Conservation (phyloP, 495 filamentous ascomycete genomes). For the Penicillium bovifimosum region DNA sequence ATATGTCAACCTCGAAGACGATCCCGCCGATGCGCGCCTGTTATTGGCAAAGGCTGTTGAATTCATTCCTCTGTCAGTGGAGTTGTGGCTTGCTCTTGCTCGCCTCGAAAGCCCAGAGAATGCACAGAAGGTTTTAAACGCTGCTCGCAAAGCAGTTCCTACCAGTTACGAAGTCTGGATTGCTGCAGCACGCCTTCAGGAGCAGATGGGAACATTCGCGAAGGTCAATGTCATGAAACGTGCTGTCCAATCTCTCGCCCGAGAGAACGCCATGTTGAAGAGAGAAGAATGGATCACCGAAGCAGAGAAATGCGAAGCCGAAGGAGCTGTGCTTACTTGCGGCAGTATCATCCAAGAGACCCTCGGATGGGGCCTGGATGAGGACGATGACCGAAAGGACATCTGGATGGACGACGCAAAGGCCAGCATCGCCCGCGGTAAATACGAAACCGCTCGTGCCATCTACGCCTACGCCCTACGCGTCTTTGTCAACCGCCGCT, state of each 20-base stretch:
- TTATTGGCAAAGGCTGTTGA: conserved; percentile 90
- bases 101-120: conserved; percentile 83
- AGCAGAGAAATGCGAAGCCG: conserved; percentile 90
- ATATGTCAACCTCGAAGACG: conserved; percentile 91
- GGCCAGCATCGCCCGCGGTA: conserved; percentile 66
- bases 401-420: conserved; percentile 93
- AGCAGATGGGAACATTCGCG: conserved; percentile 70
- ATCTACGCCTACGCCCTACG: conserved; percentile 89
- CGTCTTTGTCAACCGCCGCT: conserved; percentile 76
- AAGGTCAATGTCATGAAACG: conserved; percentile 91
- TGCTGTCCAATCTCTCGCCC: conserved; percentile 82
- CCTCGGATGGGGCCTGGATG: conserved; percentile 86
- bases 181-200: conserved; percentile 83
- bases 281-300: conserved; percentile 95
- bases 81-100: conserved; percentile 90
- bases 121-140: conserved; percentile 90
- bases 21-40: conserved; percentile 76
- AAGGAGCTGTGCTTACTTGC: conserved; percentile 82
- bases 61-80: conserved; percentile 85
- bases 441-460: conserved; percentile 83
- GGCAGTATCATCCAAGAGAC: conserved; percentile 86
- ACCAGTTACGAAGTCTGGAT: conserved; percentile 95
- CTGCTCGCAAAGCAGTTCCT: conserved; percentile 86
- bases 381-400: conserved; percentile 94
- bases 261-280: conserved; percentile 91